Base-by-base conservation (phyloP, 2,329 filamentous ascomycete species). In the Paecilomyces niveus region DNA sequence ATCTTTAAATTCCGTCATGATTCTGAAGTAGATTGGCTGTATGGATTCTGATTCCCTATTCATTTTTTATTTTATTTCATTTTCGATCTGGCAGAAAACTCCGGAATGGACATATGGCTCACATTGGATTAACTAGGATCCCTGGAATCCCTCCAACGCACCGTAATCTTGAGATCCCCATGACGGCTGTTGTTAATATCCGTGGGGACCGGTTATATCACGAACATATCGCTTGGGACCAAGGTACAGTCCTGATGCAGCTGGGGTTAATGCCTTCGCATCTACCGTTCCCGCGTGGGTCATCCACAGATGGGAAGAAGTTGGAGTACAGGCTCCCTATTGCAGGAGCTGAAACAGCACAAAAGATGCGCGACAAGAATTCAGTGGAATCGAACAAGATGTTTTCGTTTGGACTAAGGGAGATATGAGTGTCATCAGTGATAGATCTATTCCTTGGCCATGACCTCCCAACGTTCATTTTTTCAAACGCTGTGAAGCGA, bases 1-100 rank as follows among this genome's bases (percentile, higher is more conserved):
- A 77, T 89, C 18, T 84, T 84, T 68, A 81, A 78, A 22, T 82
- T 87, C 56, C 89, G 85, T 0, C 87, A 90, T 63, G 78, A 83
- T 58, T 78, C 73, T 15, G 75, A 80, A n/a, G 76, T 89, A 1
- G 85, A 89, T 67, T 90, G 86, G 87, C 76, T 90, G 85, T 89
- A n/a, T 11, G 35, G 13, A 10, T 33, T 33, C 32, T 33, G 10
- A 13, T 33, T 3, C 9, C 13, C 8, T 33, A 2, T 33, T 29
- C 26, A 29, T 29, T 29, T 29, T 26, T 29, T 29, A 29, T 29
- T 29, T 29, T 29, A 5, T 29, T 29, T 29, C 26, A 5, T 29
- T 29, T 29, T 7, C 7, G 3, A 6, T 29, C 26, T 29, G 26
- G 4, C 26, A 4, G 26, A 29, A 29, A 29, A 5, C 7, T 29